Conservation (phyloP, 75 land plant genomes). For the Sequoia sempervirens region DNA sequence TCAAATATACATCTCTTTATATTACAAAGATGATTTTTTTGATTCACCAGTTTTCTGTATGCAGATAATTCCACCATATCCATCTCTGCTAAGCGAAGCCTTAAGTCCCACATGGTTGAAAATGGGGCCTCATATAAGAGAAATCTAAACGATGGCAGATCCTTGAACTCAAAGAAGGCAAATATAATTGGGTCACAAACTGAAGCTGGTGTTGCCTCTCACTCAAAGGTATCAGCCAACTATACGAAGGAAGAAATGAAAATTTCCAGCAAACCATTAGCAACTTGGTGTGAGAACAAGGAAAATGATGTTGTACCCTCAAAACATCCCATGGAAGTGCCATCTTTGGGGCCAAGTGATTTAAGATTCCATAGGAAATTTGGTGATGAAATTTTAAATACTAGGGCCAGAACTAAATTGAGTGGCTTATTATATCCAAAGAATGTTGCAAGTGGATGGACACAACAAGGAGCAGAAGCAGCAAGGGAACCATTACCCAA, state of each 20-base stretch:
- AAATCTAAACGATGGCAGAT: not conserved
- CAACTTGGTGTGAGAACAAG: not conserved
- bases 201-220: not conserved
- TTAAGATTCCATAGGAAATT: not conserved
- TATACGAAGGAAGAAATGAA: not conserved
- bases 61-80: not conserved
- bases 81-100: not conserved
- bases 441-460: slow-evolving; percentile 40
- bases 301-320: not conserved
- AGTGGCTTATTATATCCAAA: slow-evolving; percentile 15
- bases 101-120: not conserved
- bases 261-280: not conserved
- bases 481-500: slow-evolving; percentile 47
- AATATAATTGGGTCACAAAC: not conserved
- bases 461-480: slow-evolving; percentile 34
- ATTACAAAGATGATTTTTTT: not conserved
- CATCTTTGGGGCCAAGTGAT: slow-evolving; percentile 3
- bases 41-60: slow-evolving; percentile 1
- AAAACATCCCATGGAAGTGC: not conserved
- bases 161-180: not conserved
- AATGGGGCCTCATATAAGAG: not conserved
- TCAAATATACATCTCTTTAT: not conserved
- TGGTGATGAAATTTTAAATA: slow-evolving; percentile 4
- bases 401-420: not conserved
- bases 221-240: not conserved